Base-by-base conservation (phyloP, 305 asterid genomes). In the Salvia sclarea region DNA sequence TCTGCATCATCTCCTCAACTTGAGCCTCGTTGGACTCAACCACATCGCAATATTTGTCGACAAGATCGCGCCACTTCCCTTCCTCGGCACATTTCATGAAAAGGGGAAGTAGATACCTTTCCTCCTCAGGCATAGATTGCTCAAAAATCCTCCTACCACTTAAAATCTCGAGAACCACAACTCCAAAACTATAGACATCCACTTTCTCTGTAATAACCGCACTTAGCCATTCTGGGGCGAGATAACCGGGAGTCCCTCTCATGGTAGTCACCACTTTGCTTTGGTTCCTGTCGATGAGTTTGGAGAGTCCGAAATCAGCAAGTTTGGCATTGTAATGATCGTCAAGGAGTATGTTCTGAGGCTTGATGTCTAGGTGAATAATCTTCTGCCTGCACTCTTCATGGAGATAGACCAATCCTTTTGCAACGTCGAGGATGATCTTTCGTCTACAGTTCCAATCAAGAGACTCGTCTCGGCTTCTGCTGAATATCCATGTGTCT, bases 181-280 rank as follows among this genome's bases (percentile, higher is more conserved):
- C 60, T 7, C 86, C 85, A 33, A 76, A 80, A 73, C 84, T 80
- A 18, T 80, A 76, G 5, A 80, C 80, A 12, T 80, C 83, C 0
- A 76, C 84, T n/a, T 79, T 81, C 63, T 79, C 84, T 2, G 84
- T 81, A 2, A 83, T 79, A 8, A 59, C 57, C 2, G 55, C 24
- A 22, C 57, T 75, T 0, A 76, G 73, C 84, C 87, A 82, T 37
- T 82, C 84, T 0, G 84, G 87, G 25, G 88, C 88, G 3, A 78
- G 61, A 62, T 83, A 83, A 0, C 83, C 79, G 0, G 72, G 82
- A 1, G 84, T 84, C n/a, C 83, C 80, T 61, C 80, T 70, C 81
- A 84, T 71, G 24, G 53, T 77, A 0, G 89, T 79, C 1, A 76
- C 64, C 0, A 79, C 80, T 31, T 53, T 12, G 73, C 79, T 75